Evolutionary conservation across 495 filamentous ascomycete genomes (phyloP), one percentile per base, ranked within the genome.

Genomic region (Talaromyces wortmannii): DNA sequence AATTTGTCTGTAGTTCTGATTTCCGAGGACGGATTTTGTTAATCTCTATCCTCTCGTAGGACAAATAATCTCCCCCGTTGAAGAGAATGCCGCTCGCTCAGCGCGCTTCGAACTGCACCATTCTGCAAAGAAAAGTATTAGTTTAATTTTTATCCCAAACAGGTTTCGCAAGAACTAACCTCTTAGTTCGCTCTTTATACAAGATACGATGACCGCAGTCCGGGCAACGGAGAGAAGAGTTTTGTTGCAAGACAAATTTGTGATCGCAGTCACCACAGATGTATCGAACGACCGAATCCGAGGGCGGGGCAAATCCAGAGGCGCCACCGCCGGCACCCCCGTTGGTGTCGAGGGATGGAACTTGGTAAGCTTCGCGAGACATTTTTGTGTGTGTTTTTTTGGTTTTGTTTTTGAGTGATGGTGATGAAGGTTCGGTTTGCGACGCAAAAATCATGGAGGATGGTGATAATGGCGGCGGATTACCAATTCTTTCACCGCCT

Each of bases 101-200:
- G 62, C 92, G 84, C 49, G 95, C 95, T 74, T 98, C 92, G 63
- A 98, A 98, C 71, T 98, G 94, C 33, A 98, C 92, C 92, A 98
- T 97, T 57, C 84, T 83, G 2, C 23, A 49, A 56, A 56, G 57
- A 50, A 46, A 50, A 47, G 23, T 36, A 12, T 55, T 18, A 54
- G 52, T 15, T 32, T 55, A 7, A 48, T 11, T 15, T 31, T 45
- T 12, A 45, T 31, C 45, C 23, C 10, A n/a, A 40, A 23, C 8
- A 50, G 32, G 30, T 15, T 54, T 49, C 43, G 11, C 8, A 23
- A 31, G 18, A 57, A 68, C 84, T 70, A 68, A 97, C 94, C 95
- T 81, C 79, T 96, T 97, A 32, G 94, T 99, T 62, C 94, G 75
- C 83, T 96, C 90, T 81, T 99, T 99, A 72, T 97, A 97, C 57